phyloP scores from a whole-genome alignment of 108 stramenopile genomes.

The Pelagomonas calceolata region DNA sequence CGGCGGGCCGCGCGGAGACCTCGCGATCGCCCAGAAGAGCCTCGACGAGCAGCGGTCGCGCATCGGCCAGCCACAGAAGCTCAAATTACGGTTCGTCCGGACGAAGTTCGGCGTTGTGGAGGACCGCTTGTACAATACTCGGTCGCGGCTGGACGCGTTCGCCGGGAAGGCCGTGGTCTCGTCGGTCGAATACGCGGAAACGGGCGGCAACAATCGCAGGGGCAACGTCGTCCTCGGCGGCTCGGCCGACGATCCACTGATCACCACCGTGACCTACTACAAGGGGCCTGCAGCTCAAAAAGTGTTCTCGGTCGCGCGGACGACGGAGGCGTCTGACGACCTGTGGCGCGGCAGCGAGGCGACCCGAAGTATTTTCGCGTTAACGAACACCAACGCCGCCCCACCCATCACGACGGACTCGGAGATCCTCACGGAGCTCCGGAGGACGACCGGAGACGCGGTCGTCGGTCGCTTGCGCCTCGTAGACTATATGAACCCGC shows the following conservation, averaged over 20 bases:
- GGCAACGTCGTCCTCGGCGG: constrained; percentile 54
- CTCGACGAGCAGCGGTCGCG: constrained; percentile 43
- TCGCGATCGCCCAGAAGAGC: constrained; percentile 43
- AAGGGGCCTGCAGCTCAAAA: constrained; percentile 72
- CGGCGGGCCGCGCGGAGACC: constrained; percentile 55
- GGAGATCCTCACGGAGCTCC: constrained; percentile 56
- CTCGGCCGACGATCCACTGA: constrained; percentile 50
- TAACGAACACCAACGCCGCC: constrained; percentile 66
- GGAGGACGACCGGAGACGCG: constrained; percentile 25
- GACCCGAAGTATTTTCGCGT: constrained; percentile 62
- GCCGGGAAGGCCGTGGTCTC: constrained; percentile 59
- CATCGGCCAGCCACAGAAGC: constrained; percentile 29
- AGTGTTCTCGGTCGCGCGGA: constrained; percentile 52
- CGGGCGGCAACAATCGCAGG: constrained; percentile 52
- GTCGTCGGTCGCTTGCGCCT: constrained; percentile 50
- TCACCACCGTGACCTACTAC: constrained; percentile 59
- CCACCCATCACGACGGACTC: constrained; percentile 68
- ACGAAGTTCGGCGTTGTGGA: constrained; percentile 60
- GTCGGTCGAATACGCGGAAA: constrained; percentile 61
- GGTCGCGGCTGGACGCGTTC: constrained; percentile 54
- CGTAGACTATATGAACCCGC: constrained; percentile 60
- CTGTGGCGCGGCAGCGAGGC: not conserved
- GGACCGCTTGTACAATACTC: constrained; percentile 54
- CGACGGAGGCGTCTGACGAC: not conserved
- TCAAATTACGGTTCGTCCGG: constrained; percentile 32